Conservation (phyloP, 192 early-diverging fungal genomes). For the Linnemannia hyalina region DNA sequence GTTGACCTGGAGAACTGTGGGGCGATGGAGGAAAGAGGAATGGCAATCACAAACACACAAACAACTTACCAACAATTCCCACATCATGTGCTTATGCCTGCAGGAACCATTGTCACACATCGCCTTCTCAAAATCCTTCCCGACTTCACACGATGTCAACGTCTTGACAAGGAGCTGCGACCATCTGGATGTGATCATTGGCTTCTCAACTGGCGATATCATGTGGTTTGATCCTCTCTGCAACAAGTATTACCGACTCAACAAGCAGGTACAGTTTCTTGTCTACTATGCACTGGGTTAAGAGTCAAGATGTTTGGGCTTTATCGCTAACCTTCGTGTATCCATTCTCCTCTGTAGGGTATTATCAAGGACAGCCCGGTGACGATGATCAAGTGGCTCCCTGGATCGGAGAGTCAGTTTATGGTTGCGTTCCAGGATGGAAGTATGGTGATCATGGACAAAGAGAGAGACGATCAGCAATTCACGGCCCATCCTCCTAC, state of each 20-base stretch:
- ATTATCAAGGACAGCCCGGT: conserved; percentile 75
- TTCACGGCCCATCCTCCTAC: conserved; percentile 43
- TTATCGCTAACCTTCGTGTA: neutral
- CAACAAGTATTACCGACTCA: conserved; percentile 87
- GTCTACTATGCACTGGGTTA: neutral
- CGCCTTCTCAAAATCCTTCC: conserved; percentile 78
- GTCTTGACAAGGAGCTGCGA: conserved; percentile 72
- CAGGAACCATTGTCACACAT: conserved; percentile 88
- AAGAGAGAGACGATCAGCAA: conserved; percentile 84
- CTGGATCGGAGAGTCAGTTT: conserved; percentile 86
- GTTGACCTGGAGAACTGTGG: neutral
- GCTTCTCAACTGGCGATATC: conserved; percentile 82
- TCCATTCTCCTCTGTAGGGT: conserved; percentile 54
- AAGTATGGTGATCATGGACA: conserved; percentile 86
- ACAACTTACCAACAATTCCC: conserved; percentile 1
- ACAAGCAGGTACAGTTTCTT: conserved; percentile 73
- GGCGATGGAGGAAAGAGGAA: neutral
- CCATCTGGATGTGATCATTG: conserved; percentile 89
- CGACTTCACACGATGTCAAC: conserved; percentile 92
- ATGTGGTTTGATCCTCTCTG: conserved; percentile 90
- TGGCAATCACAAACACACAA: too few species aligned
- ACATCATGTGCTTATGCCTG: conserved; percentile 9
- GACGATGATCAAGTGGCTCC: conserved; percentile 91
- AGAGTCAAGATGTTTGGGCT: neutral
- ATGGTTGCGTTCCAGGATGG: conserved; percentile 90